Percentiles rank a stretch among this genome's conserved stretches.
Conservation (phyloP, 495 filamentous ascomycete species). For the Physcia stellaris region DNA sequence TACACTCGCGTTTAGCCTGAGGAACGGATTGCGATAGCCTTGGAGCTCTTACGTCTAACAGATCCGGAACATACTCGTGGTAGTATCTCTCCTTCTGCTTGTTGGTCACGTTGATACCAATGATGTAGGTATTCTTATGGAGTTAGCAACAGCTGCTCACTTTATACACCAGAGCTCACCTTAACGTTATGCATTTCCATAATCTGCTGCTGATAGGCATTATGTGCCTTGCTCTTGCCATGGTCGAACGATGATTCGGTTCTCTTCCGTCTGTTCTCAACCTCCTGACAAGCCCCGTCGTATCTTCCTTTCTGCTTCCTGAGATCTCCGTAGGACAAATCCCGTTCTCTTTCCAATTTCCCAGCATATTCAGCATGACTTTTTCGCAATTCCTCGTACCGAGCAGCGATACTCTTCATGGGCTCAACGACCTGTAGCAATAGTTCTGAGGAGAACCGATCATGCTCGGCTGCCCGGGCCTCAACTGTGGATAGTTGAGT, state of each 20-base stretch:
- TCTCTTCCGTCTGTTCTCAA: constrained; percentile 90
- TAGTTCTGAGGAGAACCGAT: constrained; percentile 64
- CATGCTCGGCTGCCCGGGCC: constrained; percentile 76
- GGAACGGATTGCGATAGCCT: constrained; percentile 6
- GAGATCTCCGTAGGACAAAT: constrained; percentile 67
- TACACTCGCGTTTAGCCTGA: constrained; percentile 18
- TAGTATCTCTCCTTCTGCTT: constrained; percentile 94
- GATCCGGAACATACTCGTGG: constrained; percentile 86
- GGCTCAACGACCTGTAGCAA: constrained; percentile 71
- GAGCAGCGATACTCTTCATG: constrained; percentile 50
- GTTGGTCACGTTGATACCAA: constrained; percentile 90
- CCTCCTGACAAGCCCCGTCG: constrained; percentile 83
- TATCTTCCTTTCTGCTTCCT: constrained; percentile 89
- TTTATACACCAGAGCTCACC: constrained; percentile 21
- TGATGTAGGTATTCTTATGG: constrained; percentile 76
- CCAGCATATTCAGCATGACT: constrained; percentile 76
- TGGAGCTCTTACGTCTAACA: constrained; percentile 60
- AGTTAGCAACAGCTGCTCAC: constrained; percentile 12
- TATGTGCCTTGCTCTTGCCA: constrained; percentile 69
- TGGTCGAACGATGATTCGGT: constrained; percentile 80
- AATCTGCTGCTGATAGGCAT: constrained; percentile 77
- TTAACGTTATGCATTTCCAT: constrained; percentile 94
- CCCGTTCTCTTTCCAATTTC: constrained; percentile 81
- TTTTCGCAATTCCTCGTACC: constrained; percentile 89
- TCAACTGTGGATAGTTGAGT: constrained; percentile 85